These are phyloP conservation scores for Saprolegnia diclina DNA, from an alignment of 352 stramenopile species.

Conservation along the genomic window DNA sequence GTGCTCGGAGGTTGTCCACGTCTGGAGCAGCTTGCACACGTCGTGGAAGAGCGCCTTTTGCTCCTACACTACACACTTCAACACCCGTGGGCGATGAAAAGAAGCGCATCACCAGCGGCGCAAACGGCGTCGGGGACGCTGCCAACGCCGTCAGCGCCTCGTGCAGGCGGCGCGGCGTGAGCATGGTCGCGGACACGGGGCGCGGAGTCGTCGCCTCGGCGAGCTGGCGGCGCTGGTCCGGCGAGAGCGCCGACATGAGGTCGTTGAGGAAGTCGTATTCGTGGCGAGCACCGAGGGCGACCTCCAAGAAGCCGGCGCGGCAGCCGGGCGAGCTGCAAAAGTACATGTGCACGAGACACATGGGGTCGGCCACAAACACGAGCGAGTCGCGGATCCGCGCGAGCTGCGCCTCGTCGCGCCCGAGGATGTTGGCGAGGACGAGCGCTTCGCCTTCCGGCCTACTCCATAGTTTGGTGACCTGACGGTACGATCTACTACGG, in stretches of 20 bases:
- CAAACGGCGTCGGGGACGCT: constrained; percentile 5
- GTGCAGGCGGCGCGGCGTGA: constrained; percentile 8
- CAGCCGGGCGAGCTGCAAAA: not conserved
- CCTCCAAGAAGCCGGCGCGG: constrained; percentile 2
- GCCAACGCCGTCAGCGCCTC: not conserved
- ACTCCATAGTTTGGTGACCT: no score
- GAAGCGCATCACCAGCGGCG: not conserved
- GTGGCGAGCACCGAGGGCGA: not conserved
- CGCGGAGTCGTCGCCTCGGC: not conserved
- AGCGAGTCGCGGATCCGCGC: not conserved
- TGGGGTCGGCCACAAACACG: not conserved
- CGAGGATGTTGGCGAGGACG: constrained; percentile 4
- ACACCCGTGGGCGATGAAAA: not conserved
- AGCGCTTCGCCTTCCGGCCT: constrained; percentile 8
- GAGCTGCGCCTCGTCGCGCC: constrained; percentile 6
- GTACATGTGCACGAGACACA: constrained; percentile 14
- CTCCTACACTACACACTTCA: not conserved
- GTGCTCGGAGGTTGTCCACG: not conserved
- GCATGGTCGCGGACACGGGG: not conserved
- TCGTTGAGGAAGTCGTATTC: constrained; percentile 21
- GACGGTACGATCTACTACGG: not conserved
- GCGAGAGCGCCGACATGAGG: not conserved
- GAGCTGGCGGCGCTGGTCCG: constrained; percentile 10
- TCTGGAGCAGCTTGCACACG: not conserved
- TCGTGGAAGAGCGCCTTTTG: constrained; percentile 11